A percentile compares a stretch with the other conserved stretches of the same genome.
phyloP scores from a whole-genome alignment of 2,329 filamentous ascomycete genomes.

The Colletotrichum sp. region DNA sequence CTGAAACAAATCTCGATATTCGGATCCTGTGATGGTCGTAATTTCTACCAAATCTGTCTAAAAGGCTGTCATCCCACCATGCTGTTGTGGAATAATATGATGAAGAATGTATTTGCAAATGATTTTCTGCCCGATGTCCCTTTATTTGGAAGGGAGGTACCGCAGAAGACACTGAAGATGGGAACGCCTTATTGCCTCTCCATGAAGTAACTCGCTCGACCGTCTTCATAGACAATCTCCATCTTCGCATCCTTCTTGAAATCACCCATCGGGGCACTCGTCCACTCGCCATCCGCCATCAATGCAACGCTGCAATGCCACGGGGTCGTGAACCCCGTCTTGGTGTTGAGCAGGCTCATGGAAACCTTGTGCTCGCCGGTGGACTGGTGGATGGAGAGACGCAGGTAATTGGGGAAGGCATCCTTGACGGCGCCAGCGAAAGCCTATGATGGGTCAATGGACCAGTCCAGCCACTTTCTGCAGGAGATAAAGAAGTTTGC shows the following conservation, averaged over 20 bases:
- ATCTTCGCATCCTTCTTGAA: neutral
- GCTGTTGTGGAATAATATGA: too few species aligned
- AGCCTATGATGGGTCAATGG: neutral
- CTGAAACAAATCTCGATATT: too few species aligned
- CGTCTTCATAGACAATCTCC: neutral
- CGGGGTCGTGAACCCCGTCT: neutral
- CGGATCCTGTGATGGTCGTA: too few species aligned
- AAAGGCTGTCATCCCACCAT: too few species aligned
- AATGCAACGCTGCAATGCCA: neutral
- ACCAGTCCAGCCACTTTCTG: neutral
- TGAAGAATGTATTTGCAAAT: too few species aligned
- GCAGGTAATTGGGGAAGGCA: neutral
- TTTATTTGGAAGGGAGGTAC: too few species aligned
- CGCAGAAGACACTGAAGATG: too few species aligned
- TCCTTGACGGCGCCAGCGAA: neutral
- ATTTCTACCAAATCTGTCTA: too few species aligned
- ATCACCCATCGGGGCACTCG: neutral
- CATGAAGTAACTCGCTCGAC: neutral
- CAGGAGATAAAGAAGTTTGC: neutral
- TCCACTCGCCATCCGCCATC: neutral
- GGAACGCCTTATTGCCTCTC: neutral
- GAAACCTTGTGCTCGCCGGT: neutral
- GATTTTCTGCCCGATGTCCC: too few species aligned
- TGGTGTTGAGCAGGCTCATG: neutral
- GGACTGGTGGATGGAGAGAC: neutral